Percentiles rank a stretch among this genome's conserved stretches.
phyloP scores from a whole-genome alignment of 768 basidiomycete genomes.

The Suillus americanus region DNA sequence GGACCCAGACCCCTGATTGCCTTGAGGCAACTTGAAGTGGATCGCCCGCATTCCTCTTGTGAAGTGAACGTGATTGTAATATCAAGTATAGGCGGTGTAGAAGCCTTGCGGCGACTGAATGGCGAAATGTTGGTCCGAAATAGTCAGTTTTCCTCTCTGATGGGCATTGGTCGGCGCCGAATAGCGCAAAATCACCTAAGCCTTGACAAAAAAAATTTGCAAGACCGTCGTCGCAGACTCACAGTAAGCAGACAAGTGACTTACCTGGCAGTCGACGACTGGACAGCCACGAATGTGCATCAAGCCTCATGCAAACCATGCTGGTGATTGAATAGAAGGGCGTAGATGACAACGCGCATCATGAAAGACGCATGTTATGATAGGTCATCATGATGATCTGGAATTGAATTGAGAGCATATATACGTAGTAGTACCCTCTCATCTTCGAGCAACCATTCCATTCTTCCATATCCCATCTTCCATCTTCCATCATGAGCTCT shows the following conservation, averaged over 20 bases:
- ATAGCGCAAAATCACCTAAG: neutral
- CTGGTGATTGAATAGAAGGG: neutral
- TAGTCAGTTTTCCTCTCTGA: neutral
- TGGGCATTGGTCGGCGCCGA: neutral
- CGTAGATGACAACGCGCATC: neutral
- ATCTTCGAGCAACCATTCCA: neutral
- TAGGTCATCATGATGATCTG: conserved; percentile 1
- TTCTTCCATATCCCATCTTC: neutral
- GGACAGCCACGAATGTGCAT: neutral
- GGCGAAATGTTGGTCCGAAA: neutral
- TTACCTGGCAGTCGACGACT: neutral
- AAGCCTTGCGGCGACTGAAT: neutral
- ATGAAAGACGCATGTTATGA: conserved; percentile 1
- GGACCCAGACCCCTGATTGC: neutral
- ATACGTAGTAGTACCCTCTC: neutral
- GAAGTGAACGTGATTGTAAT: conserved; percentile 1
- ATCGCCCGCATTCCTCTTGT: neutral
- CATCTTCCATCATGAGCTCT: neutral
- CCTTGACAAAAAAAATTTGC: neutral
- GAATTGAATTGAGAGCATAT: neutral
- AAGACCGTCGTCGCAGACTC: neutral
- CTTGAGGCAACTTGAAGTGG: neutral
- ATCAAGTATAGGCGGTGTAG: neutral
- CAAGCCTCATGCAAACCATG: neutral
- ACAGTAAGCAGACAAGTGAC: neutral